A percentile compares a stretch with the other conserved stretches of the same genome.
These are phyloP conservation scores for Novymonas esmeraldas DNA, from an alignment of 208 protist genomes.

Conservation along the genomic window DNA sequence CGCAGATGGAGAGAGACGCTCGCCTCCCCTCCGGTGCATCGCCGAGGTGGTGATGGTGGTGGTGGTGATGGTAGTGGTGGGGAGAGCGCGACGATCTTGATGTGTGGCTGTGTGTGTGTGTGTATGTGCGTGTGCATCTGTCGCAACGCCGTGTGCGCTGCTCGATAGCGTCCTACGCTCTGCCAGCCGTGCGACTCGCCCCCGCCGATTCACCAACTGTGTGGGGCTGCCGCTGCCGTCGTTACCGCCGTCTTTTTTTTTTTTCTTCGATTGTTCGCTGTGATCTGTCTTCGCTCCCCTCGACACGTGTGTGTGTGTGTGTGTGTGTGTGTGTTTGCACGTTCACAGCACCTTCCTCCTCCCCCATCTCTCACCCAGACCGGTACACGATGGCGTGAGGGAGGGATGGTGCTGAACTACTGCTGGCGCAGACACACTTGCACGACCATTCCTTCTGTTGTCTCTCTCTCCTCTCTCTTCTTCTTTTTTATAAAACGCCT, in stretches of 20 bases:
- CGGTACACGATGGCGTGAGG: too few species aligned
- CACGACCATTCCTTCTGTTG: not conserved
- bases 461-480: not conserved
- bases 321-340: not conserved
- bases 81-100: not conserved
- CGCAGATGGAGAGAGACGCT: too few species aligned
- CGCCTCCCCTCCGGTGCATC: not conserved
- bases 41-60: not conserved
- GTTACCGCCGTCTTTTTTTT: too few species aligned
- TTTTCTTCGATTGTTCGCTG: too few species aligned
- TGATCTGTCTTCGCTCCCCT: not conserved
- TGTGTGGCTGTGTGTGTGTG: conserved; percentile 4
- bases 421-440: too few species aligned
- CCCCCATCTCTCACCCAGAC: too few species aligned
- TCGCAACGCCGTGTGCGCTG: too few species aligned
- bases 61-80: not conserved
- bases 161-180: too few species aligned
- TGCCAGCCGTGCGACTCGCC: too few species aligned
- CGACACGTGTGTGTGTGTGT: conserved; percentile 1
- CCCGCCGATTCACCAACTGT: too few species aligned
- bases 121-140: not conserved
- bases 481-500: conserved; percentile 9
- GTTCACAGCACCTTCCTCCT: not conserved
- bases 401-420: too few species aligned
- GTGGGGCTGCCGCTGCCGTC: too few species aligned